Conservation (phyloP, 140 eudicot genomes). For the Bidens hawaiensis region DNA sequence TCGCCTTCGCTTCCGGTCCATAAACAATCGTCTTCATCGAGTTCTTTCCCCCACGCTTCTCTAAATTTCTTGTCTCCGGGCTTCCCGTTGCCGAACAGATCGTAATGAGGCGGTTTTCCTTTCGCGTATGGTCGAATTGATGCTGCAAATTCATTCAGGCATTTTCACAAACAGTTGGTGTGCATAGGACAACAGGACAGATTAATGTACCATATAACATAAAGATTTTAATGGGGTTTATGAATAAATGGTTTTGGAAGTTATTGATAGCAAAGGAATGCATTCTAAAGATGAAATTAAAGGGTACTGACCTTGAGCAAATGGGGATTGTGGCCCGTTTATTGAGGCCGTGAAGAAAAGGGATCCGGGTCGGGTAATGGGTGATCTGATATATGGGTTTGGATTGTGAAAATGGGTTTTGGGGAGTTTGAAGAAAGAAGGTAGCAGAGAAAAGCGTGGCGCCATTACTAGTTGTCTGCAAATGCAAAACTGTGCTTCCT, state of each 20-base stretch:
- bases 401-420: conserved; percentile 21
- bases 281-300: neutral
- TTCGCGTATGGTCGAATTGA: conserved; percentile 59
- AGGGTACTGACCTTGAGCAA: conserved; percentile 43
- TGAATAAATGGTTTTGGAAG: neutral
- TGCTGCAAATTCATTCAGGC: conserved; percentile 42
- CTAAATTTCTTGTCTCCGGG: conserved; percentile 70
- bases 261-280: neutral
- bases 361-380: conserved; percentile 11
- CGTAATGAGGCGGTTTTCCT: conserved; percentile 41
- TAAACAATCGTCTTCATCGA: conserved; percentile 59
- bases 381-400: conserved; percentile 12
- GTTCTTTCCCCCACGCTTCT: conserved; percentile 63
- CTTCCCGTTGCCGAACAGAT: conserved; percentile 59
- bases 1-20: conserved; percentile 98
- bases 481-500: neutral
- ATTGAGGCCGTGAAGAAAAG: conserved; percentile 7
- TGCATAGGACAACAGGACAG: conserved; percentile 10
- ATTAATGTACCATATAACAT: neutral
- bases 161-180: conserved; percentile 50
- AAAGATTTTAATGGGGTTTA: neutral
- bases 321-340: conserved; percentile 3
- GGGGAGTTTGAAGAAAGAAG: conserved; percentile 27
- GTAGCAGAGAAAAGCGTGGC: conserved; percentile 32
- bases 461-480: conserved; percentile 18